Evolutionary conservation across 106 monocot genomes (phyloP).

Genomic region (Apostasia shenzhenica): DNA sequence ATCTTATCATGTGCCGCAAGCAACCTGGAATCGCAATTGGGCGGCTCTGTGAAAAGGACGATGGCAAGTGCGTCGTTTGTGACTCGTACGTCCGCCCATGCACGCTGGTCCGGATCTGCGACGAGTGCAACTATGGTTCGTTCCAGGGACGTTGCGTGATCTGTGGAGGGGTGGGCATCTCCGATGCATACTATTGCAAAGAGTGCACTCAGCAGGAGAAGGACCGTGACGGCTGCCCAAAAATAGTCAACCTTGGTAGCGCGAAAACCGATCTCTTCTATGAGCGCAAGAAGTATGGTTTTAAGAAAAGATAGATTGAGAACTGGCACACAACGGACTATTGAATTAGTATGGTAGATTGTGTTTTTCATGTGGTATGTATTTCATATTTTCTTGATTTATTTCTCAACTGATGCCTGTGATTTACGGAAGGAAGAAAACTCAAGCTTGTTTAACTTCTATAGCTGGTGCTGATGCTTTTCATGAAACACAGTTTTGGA

Average conservation of each 20-base stretch:
- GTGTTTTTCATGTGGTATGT: too few relatives aligned
- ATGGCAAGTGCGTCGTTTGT: conserved; percentile 69
- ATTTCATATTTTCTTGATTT: too few relatives aligned
- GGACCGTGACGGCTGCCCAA: conserved; percentile 59
- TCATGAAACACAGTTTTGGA: too few relatives aligned
- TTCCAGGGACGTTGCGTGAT: conserved; percentile 67
- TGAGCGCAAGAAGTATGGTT: conserved; percentile 65
- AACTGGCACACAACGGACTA: too few relatives aligned
- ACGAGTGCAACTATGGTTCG: conserved; percentile 74
- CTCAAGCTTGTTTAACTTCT: too few relatives aligned
- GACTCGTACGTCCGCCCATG: conserved; percentile 71
- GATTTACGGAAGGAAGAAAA: too few relatives aligned
- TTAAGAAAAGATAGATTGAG: conserved; percentile 41
- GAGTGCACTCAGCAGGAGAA: conserved; percentile 68
- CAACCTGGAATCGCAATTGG: conserved; percentile 74
- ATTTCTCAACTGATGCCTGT: too few relatives aligned
- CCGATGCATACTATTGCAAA: conserved; percentile 66
- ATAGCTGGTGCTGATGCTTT: too few relatives aligned
- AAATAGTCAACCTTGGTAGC: conserved; percentile 67
- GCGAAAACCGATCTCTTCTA: conserved; percentile 70
- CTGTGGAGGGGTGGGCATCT: conserved; percentile 66
- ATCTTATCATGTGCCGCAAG: conserved; percentile 77
- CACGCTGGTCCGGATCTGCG: conserved; percentile 62
- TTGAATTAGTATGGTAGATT: too few relatives aligned
- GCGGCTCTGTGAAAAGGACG: conserved; percentile 58